These are phyloP conservation scores for Ganoderma meredithae DNA, from an alignment of 1,284 basidiomycete species.

Conservation along the genomic window DNA sequence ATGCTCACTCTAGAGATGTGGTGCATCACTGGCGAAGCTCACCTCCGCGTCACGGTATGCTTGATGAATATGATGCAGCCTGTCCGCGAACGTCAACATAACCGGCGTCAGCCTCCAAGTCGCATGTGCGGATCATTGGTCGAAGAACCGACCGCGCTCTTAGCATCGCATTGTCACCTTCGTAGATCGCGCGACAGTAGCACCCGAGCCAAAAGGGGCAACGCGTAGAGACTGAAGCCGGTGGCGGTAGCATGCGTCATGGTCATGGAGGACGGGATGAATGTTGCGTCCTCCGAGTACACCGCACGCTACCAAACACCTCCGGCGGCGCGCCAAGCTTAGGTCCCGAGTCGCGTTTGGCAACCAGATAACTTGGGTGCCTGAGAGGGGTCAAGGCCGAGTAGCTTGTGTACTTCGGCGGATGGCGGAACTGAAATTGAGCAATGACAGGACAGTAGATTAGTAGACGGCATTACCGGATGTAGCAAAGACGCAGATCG, in stretches of 20 bases:
- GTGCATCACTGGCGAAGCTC: conserved; percentile 5
- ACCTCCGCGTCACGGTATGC: conserved; percentile 1
- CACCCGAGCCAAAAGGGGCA: neutral
- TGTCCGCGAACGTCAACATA: neutral
- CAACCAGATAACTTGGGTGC: neutral
- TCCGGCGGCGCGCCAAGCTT: neutral
- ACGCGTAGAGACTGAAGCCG: neutral
- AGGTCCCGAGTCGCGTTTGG: neutral
- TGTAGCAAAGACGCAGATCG: neutral
- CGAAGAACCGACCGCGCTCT: neutral
- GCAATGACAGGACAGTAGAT: conserved; percentile 13
- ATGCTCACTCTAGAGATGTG: neutral
- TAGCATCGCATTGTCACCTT: neutral
- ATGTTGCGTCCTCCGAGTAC: neutral
- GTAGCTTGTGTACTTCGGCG: neutral
- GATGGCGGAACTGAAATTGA: neutral
- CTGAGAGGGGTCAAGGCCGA: neutral
- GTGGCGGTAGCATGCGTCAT: neutral
- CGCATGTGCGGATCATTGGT: neutral
- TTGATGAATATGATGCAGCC: conserved; percentile 10
- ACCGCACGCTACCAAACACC: conserved; percentile 3
- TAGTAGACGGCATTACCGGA: conserved; percentile 18
- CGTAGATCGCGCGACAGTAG: neutral
- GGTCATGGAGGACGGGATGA: neutral
- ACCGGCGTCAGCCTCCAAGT: neutral